Evolutionary conservation across 257 asterid species (phyloP).

Genomic region (Fraxinus quadrangulata): DNA sequence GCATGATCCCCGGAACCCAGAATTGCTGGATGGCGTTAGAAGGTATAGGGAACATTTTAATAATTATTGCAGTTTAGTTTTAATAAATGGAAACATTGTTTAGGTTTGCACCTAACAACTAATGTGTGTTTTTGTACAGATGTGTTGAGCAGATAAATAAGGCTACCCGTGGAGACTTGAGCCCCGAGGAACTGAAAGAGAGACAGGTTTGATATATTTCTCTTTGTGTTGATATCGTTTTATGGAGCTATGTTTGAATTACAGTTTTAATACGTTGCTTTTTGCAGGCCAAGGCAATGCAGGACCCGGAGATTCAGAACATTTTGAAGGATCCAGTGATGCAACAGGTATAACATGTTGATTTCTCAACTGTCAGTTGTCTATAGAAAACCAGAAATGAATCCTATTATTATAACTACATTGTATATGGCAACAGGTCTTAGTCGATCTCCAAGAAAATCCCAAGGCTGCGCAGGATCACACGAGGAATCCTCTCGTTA

Average conservation of each 20-base stretch:
- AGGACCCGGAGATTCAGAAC: constrained; percentile 91
- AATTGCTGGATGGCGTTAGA: constrained; percentile 82
- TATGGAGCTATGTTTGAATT: background rate
- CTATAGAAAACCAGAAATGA: background rate
- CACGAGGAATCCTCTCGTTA: constrained; percentile 81
- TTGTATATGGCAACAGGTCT: constrained; percentile 47
- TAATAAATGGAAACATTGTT: background rate
- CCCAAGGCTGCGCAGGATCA: constrained; percentile 83
- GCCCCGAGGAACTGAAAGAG: constrained; percentile 91
- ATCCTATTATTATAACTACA: background rate
- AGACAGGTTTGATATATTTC: constrained; percentile 70
- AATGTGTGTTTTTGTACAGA: constrained; percentile 39
- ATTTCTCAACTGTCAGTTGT: no score
- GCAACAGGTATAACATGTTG: constrained; percentile 68
- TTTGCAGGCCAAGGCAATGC: constrained; percentile 85
- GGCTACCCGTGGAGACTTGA: constrained; percentile 89
- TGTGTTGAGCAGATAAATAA: constrained; percentile 85
- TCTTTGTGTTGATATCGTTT: background rate
- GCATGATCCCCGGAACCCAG: constrained; percentile 75
- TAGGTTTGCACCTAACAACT: background rate
- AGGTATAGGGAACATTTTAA: constrained; percentile 41
- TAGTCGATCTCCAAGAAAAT: constrained; percentile 76
- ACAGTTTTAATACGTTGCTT: background rate
- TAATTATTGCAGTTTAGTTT: background rate
- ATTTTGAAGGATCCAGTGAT: constrained; percentile 94